These are phyloP conservation scores for Xylariales sp. DNA, from an alignment of 2,329 filamentous ascomycete species.

Conservation along the genomic window DNA sequence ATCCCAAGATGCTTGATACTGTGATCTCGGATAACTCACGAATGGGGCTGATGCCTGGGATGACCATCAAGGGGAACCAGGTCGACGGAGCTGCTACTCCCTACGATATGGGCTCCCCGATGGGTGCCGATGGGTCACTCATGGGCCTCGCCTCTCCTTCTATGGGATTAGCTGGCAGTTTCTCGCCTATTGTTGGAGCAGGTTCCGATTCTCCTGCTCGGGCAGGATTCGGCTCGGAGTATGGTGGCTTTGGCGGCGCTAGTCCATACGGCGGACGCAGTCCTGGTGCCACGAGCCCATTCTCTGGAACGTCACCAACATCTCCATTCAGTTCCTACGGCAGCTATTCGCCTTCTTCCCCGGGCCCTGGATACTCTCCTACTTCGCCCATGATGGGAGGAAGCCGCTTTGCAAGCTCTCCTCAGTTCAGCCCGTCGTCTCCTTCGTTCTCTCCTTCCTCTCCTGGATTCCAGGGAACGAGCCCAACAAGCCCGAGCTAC, in stretches of 20 bases:
- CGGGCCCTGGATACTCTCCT: slow-evolving; percentile 70
- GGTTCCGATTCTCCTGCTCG: slow-evolving; percentile 68
- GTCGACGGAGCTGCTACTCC: slow-evolving; percentile 86
- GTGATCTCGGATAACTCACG: slow-evolving; percentile 90
- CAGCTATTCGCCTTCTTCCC: slow-evolving; percentile 72
- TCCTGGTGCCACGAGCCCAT: slow-evolving; percentile 70
- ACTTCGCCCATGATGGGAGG: slow-evolving; percentile 66
- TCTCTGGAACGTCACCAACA: slow-evolving; percentile 64
- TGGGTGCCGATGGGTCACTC: slow-evolving; percentile 60
- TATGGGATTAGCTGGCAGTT: slow-evolving; percentile 49
- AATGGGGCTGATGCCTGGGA: slow-evolving; percentile 75
- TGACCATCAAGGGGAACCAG: slow-evolving; percentile 70
- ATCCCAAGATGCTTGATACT: slow-evolving; percentile 92
- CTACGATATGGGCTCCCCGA: slow-evolving; percentile 83
- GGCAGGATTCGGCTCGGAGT: slow-evolving; percentile 60
- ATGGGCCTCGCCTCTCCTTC: slow-evolving; percentile 57
- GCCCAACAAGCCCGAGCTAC: slow-evolving; percentile 56
- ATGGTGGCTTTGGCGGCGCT: slow-evolving; percentile 47
- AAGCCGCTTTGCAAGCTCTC: slow-evolving; percentile 52
- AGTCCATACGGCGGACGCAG: slow-evolving; percentile 68
- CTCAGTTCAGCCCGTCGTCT: slow-evolving; percentile 59
- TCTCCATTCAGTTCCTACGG: slow-evolving; percentile 56
- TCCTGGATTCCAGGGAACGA: slow-evolving; percentile 45
- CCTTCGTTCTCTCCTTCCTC: slow-evolving; percentile 56
- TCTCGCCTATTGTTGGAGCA: slow-evolving; percentile 73